These are phyloP conservation scores for Trichoderma afroharzianum DNA, from an alignment of 2,329 filamentous ascomycete genomes.

Conservation along the genomic window DNA sequence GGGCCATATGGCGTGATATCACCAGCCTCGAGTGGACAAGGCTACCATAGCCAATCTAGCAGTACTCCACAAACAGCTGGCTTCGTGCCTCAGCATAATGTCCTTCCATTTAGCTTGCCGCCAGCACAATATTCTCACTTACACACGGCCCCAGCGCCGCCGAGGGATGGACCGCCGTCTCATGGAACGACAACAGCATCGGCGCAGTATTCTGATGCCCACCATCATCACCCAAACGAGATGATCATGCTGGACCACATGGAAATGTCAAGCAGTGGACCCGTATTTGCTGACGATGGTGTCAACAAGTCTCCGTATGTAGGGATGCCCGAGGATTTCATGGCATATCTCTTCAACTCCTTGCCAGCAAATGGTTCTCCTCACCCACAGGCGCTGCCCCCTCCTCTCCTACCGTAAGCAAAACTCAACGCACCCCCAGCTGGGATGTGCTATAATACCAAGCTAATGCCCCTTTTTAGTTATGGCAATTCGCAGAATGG, in stretches of 20 bases:
- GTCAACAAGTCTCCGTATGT: constrained; percentile 78
- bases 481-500: constrained; percentile 50
- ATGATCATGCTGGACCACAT: constrained; percentile 62
- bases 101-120: constrained; percentile 60
- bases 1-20: constrained; percentile 51
- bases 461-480: constrained; percentile 36
- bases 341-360: constrained; percentile 75
- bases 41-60: constrained; percentile 45
- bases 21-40: constrained; percentile 48
- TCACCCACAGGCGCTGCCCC: constrained; percentile 45
- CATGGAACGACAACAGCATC: constrained; percentile 35
- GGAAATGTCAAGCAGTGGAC: constrained; percentile 65
- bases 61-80: constrained; percentile 44
- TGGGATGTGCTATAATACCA: background rate
- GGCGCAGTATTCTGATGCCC: constrained; percentile 45
- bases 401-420: constrained; percentile 45
- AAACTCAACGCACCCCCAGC: background rate
- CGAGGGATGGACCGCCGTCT: constrained; percentile 34
- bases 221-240: constrained; percentile 46
- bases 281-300: constrained; percentile 82
- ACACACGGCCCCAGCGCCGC: constrained; percentile 25
- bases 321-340: constrained; percentile 81
- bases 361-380: constrained; percentile 26
- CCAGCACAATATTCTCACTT: constrained; percentile 51
- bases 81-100: constrained; percentile 59